Base-by-base conservation (phyloP, 176 grass and related monocot species). In the Juncus inflexus region DNA sequence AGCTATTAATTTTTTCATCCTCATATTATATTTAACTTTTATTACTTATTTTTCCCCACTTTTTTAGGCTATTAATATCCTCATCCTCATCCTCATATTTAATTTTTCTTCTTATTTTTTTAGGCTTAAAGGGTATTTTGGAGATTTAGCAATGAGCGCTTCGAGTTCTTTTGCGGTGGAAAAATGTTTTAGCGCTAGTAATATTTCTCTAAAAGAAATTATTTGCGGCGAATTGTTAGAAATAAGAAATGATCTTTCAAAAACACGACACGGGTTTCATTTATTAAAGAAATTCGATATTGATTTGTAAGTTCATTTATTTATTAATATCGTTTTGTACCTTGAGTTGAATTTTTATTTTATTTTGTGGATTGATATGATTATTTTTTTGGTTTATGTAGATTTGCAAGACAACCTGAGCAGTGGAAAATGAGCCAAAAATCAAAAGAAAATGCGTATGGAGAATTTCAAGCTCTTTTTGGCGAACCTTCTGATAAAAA, bases 271-370 rank as follows among this genome's bases (percentile, higher is more conserved):
- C 36, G 94, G 87, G 1, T 80, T 84, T 72, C 85, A 97, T 79
- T 73, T 97, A 70, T 77, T 91, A 70, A 97, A 72, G 64, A 97
- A 97, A 72, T 80, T 97, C 71, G 88, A 97, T 84, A 77, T 97
- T 52, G 94, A 91, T 62, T 86, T 84, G 94, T 89, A 72, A 62
- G 50, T 55, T 36, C 61, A 13, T 41, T 55, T 52, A 2, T 63
- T 7, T 51, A 66, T 53, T 14, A 43, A 13, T 63, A 5, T 47
- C 28, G 3, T 58, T 64, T 56, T 58, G 3, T 52, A 61, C 7
- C 1, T 73, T 69, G 12, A 49, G 53, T 10, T 5, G 14, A 70
- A 11, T 5, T 42, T 73, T 65, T 58, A 14, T 14, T 13, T 10
- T 28, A 70, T 35, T 58, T 9, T 9, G 9, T 47, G 43, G 9